Percentiles rank a stretch among this genome's conserved stretches.
Evolutionary conservation across 345 rosid genomes (phyloP).

Genomic region (Cardamine resedifolia): DNA sequence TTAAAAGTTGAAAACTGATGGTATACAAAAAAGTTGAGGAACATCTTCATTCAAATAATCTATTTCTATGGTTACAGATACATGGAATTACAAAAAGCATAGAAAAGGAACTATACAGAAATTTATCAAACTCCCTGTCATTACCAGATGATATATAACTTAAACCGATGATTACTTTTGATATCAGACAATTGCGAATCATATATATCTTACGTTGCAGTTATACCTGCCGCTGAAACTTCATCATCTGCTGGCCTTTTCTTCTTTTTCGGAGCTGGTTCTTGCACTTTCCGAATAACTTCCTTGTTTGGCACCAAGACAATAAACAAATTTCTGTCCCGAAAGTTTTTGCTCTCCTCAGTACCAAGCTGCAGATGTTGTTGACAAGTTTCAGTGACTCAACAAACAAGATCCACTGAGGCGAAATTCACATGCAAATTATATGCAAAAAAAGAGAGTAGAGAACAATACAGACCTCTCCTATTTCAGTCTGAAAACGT

Average conservation of each 20-base stretch:
- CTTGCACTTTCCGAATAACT: slow-evolving; percentile 60
- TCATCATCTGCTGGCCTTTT: slow-evolving; percentile 52
- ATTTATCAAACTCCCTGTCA: slow-evolving; percentile 4
- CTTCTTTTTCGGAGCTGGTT: slow-evolving; percentile 57
- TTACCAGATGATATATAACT: not conserved
- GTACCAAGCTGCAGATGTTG: slow-evolving; percentile 64
- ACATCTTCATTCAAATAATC: slow-evolving; percentile 11
- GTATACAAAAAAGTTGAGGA: slow-evolving; percentile 10
- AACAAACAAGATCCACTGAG: not conserved
- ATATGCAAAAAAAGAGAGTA: not conserved
- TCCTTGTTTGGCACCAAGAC: slow-evolving; percentile 84
- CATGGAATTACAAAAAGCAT: slow-evolving; percentile 22
- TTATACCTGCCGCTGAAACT: slow-evolving; percentile 49
- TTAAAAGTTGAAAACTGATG: not conserved
- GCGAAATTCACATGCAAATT: not conserved
- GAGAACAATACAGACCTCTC: slow-evolving; percentile 56
- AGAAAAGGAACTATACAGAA: slow-evolving; percentile 25
- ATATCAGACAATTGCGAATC: slow-evolving; percentile 5
- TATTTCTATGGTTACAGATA: slow-evolving; percentile 28
- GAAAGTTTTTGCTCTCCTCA: slow-evolving; percentile 81
- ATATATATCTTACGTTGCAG: slow-evolving; percentile 17
- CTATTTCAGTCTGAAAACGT: slow-evolving; percentile 83
- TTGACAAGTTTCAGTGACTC: slow-evolving; percentile 10
- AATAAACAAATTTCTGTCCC: slow-evolving; percentile 71
- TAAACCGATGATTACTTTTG: not conserved